Conservation (phyloP, 2,329 filamentous ascomycete species). For the Aspergillus niger region DNA sequence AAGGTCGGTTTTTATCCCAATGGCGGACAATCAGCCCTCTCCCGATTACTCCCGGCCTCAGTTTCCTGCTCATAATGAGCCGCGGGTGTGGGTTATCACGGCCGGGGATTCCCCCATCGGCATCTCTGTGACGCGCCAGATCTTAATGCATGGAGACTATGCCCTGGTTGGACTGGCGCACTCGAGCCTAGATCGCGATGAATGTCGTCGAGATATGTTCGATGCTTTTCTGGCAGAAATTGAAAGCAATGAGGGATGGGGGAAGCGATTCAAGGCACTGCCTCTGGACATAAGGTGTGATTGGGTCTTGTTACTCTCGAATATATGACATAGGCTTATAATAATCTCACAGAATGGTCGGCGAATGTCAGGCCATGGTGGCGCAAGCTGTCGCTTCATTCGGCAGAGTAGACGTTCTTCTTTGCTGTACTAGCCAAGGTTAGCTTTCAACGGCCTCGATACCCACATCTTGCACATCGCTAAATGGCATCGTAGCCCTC, state of each 20-base stretch:
- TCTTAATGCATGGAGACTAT: constrained; percentile 89
- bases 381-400: constrained; percentile 84
- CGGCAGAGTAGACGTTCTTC: constrained; percentile 82
- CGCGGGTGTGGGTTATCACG: constrained; percentile 91
- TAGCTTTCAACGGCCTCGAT: constrained; percentile 24
- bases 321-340: constrained; percentile 16
- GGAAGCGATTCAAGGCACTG: constrained; percentile 70
- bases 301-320: not conserved
- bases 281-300: constrained; percentile 58
- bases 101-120: constrained; percentile 82
- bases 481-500: constrained; percentile 59
- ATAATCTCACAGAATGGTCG: constrained; percentile 51
- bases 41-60: constrained; percentile 43
- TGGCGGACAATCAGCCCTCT: constrained; percentile 40
- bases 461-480: not conserved
- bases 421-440: constrained; percentile 89
- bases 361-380: constrained; percentile 79
- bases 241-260: constrained; percentile 69
- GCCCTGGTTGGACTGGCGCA: constrained; percentile 82
- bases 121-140: constrained; percentile 75
- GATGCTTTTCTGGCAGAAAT: constrained; percentile 70
- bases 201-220: constrained; percentile 75
- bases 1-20: constrained; percentile 29
- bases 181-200: constrained; percentile 72
- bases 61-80: constrained; percentile 64